Evolutionary conservation across 768 basidiomycete genomes (phyloP).

Genomic region (Boletus patriciae): DNA sequence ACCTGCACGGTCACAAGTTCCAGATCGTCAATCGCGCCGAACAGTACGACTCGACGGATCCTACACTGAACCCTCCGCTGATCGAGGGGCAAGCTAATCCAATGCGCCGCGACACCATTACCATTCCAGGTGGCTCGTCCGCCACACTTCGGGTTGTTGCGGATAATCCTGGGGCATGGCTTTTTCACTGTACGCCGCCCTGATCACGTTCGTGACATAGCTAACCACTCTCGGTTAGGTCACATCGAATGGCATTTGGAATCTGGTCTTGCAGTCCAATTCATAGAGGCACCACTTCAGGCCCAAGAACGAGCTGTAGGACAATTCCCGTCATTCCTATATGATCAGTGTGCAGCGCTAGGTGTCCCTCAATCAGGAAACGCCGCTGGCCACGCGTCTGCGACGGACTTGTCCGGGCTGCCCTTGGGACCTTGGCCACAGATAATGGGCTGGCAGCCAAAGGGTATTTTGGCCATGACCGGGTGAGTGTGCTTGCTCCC

Average conservation of each 20-base stretch:
- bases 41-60: conserved; percentile 73
- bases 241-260: conserved; percentile 89
- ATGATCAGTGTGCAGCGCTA: conserved; percentile 71
- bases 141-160: conserved; percentile 78
- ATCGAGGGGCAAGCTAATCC: conserved; percentile 82
- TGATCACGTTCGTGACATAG: not conserved
- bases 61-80: conserved; percentile 75
- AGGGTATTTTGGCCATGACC: conserved; percentile 74
- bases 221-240: conserved; percentile 39
- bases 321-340: conserved; percentile 55
- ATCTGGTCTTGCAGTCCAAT: conserved; percentile 78
- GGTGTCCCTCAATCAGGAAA: conserved; percentile 71
- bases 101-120: conserved; percentile 86
- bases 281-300: conserved; percentile 78
- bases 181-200: conserved; percentile 68
- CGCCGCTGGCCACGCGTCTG: conserved; percentile 75
- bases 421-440: conserved; percentile 72
- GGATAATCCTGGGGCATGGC: conserved; percentile 92
- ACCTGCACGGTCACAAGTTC: conserved; percentile 87
- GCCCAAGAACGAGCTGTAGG: conserved; percentile 53
- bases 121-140: conserved; percentile 64
- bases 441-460: conserved; percentile 67
- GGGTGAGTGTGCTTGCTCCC: conserved; percentile 44
- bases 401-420: conserved; percentile 68
- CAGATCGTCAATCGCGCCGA: conserved; percentile 73